Conservation (phyloP, 1,284 basidiomycete genomes). For the Moesziomyces aphidis region DNA sequence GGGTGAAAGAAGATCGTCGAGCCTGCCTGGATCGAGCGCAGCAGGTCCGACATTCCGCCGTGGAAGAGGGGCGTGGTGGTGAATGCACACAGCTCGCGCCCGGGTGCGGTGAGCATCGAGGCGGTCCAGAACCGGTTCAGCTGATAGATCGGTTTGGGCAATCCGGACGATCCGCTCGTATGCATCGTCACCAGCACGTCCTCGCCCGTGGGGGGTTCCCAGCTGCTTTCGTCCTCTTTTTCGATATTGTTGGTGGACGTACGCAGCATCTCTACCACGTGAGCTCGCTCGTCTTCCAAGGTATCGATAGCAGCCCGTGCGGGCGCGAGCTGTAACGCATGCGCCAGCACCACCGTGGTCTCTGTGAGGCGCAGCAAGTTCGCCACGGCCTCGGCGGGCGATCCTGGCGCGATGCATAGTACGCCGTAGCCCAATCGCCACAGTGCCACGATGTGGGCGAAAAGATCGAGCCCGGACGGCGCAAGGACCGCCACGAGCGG, state of each 20-base stretch:
- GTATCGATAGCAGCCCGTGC: conserved; percentile 30
- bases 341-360: conserved; percentile 71
- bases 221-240: background rate
- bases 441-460: conserved; percentile 67
- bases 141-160: conserved; percentile 69
- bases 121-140: conserved; percentile 60
- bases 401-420: conserved; percentile 68
- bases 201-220: conserved; percentile 27
- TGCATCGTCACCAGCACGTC: conserved; percentile 74
- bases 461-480: conserved; percentile 69
- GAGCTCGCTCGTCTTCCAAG: background rate
- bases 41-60: conserved; percentile 69
- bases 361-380: conserved; percentile 73
- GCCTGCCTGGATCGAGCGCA: conserved; percentile 69
- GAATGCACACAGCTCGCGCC: conserved; percentile 63
- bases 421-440: conserved; percentile 68
- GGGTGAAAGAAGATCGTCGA: conserved; percentile 69
- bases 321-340: conserved; percentile 68
- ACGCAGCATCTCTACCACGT: conserved; percentile 14
- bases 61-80: conserved; percentile 71
- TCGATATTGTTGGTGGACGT: background rate
- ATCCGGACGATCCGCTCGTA: conserved; percentile 74
- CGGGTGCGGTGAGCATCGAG: conserved; percentile 40
- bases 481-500: conserved; percentile 67
- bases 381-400: conserved; percentile 73